Conservation (phyloP, 176 grass and related monocot genomes). For the Urochloa ruziziensis region DNA sequence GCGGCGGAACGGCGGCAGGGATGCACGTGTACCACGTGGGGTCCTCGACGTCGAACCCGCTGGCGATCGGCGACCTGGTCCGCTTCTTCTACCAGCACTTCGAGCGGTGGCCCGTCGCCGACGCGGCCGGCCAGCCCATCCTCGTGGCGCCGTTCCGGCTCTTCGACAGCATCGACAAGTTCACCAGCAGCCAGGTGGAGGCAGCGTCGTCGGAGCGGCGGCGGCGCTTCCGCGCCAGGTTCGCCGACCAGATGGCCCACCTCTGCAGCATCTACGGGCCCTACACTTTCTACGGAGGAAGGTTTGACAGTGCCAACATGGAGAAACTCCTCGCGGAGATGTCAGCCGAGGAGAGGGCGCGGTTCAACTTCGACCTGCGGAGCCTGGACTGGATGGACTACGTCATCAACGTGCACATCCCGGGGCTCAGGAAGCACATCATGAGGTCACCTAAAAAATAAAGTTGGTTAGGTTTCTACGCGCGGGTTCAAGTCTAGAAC, state of each 20-base stretch:
- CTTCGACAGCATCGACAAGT: slow-evolving; percentile 48
- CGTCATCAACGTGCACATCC: slow-evolving; percentile 13
- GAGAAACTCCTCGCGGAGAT: slow-evolving; percentile 56
- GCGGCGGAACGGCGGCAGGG: slow-evolving; percentile 5
- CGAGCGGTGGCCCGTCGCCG: slow-evolving; percentile 26
- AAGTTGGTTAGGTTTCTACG: no score
- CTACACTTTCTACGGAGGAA: slow-evolving; percentile 67
- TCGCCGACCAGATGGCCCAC: slow-evolving; percentile 36
- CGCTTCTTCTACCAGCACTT: slow-evolving; percentile 61
- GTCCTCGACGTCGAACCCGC: slow-evolving; percentile 67
- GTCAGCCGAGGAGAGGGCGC: slow-evolving; percentile 51
- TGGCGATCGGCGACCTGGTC: slow-evolving; percentile 47
- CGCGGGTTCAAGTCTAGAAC: no score
- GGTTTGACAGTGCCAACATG: slow-evolving; percentile 59
- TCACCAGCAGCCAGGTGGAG: neutral
- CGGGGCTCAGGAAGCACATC: neutral
- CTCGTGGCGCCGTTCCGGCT: slow-evolving; percentile 45
- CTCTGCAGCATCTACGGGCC: slow-evolving; percentile 69
- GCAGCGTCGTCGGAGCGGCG: no score
- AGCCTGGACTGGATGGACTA: slow-evolving; percentile 55
- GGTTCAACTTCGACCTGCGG: slow-evolving; percentile 57
- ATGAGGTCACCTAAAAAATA: no score
- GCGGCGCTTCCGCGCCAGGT: neutral
- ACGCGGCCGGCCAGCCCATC: slow-evolving; percentile 47
- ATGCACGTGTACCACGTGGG: slow-evolving; percentile 75